Percentiles rank a stretch among this genome's conserved stretches.
Conservation (phyloP, 108 stramenopile genomes). For the Skeletonema tropicum region DNA sequence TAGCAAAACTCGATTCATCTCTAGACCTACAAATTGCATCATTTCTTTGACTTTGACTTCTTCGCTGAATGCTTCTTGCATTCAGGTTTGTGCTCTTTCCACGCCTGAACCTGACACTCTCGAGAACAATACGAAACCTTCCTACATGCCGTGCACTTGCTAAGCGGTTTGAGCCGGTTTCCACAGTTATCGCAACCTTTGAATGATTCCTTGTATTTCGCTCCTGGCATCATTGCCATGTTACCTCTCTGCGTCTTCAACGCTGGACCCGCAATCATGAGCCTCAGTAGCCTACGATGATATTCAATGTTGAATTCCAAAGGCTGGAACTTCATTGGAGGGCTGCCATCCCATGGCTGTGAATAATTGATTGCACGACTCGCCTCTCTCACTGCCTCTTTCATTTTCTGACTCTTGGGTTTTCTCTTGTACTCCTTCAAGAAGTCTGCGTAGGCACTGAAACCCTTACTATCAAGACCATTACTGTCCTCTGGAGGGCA, state of each 20-base stretch:
- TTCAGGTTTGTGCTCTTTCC: neutral
- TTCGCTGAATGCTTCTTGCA: neutral
- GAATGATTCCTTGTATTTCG: neutral
- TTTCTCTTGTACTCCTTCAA: slow-evolving; percentile 10
- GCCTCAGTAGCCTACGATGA: neutral
- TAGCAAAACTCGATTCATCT: neutral
- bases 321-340: slow-evolving; percentile 4
- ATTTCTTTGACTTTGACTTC: neutral
- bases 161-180: neutral
- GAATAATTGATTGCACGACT: slow-evolving; percentile 7
- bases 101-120: neutral
- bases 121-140: neutral
- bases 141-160: neutral
- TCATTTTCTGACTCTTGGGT: slow-evolving; percentile 7
- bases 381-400: slow-evolving; percentile 6
- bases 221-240: neutral
- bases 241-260: neutral
- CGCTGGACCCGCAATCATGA: neutral
- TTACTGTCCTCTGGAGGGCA: slow-evolving; percentile 10
- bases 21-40: neutral
- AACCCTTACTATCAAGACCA: slow-evolving; percentile 12
- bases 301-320: slow-evolving; percentile 11
- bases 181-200: slow-evolving; percentile 2
- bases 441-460: slow-evolving; percentile 2
- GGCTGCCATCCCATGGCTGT: slow-evolving; percentile 6